Conservation (phyloP, 768 basidiomycete genomes). For the Punctularia strigosozonata region DNA sequence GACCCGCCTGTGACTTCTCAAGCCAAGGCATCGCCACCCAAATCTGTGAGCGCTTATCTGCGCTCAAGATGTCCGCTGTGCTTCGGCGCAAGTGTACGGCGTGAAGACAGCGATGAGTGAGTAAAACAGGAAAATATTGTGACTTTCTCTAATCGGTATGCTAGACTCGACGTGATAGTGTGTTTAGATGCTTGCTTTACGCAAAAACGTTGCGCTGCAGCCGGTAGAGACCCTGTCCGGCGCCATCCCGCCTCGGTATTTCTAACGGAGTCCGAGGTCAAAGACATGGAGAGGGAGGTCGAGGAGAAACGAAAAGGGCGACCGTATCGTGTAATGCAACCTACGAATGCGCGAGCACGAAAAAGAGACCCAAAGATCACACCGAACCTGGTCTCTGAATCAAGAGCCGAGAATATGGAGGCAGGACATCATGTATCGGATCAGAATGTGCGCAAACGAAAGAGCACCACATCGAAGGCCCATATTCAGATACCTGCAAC, state of each 20-base stretch:
- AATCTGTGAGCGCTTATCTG: conserved; percentile 15
- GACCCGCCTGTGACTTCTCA: too few species aligned
- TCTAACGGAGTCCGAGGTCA: conserved; percentile 10
- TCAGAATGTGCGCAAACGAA: too few species aligned
- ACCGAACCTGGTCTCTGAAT: too few species aligned
- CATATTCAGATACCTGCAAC: too few species aligned
- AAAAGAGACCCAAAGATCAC: too few species aligned
- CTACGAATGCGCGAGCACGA: too few species aligned
- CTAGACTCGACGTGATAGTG: conserved; percentile 16
- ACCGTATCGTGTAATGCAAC: too few species aligned
- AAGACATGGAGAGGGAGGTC: conserved; percentile 11
- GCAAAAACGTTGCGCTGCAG: conserved; percentile 16
- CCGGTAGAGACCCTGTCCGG: conserved; percentile 9
- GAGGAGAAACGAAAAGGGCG: not conserved
- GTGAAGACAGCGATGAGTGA: conserved; percentile 4
- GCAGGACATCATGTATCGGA: too few species aligned
- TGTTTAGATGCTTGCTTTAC: conserved; percentile 24
- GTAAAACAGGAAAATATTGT: conserved; percentile 2
- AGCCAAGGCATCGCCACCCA: too few species aligned
- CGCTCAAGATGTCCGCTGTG: conserved; percentile 15
- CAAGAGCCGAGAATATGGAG: too few species aligned
- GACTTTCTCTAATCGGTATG: not conserved
- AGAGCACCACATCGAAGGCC: too few species aligned
- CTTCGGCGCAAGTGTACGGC: conserved; percentile 11
- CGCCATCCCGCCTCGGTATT: conserved; percentile 13